Conservation (phyloP, 2,329 filamentous ascomycete species). For the Colletotrichum acutatum region DNA sequence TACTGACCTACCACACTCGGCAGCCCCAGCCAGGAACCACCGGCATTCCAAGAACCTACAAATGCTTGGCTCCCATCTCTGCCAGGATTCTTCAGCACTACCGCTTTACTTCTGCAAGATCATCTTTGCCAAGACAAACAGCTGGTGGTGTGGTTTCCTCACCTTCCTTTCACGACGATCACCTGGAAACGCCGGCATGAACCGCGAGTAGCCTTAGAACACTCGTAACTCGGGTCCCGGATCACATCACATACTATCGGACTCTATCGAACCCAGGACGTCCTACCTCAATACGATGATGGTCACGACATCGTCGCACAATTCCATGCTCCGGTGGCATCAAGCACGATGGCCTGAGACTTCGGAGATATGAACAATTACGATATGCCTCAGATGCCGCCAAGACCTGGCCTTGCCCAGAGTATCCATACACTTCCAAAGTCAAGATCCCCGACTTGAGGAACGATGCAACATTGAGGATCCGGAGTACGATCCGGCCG, state of each 20-base stretch:
- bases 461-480: background rate
- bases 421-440: background rate
- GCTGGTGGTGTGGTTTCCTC: background rate
- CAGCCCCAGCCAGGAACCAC: background rate
- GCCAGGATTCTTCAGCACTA: background rate
- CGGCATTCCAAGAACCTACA: background rate
- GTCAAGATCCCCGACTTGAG: background rate
- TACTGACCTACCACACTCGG: background rate
- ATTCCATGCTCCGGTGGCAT: background rate
- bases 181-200: background rate
- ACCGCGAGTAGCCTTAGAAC: background rate
- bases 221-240: background rate
- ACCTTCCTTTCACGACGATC: slow-evolving; percentile 17
- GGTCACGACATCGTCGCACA: background rate
- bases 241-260: background rate
- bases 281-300: background rate
- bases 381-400: no score
- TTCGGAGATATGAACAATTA: background rate
- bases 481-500: slow-evolving; percentile 1
- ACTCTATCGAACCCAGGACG: background rate
- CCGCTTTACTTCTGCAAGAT: background rate
- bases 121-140: slow-evolving; percentile 7
- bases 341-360: background rate
- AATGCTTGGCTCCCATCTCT: background rate
- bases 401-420: background rate